phyloP scores from a whole-genome alignment of 139 green algal genomes.

The Prasinococcaceae sp. region DNA sequence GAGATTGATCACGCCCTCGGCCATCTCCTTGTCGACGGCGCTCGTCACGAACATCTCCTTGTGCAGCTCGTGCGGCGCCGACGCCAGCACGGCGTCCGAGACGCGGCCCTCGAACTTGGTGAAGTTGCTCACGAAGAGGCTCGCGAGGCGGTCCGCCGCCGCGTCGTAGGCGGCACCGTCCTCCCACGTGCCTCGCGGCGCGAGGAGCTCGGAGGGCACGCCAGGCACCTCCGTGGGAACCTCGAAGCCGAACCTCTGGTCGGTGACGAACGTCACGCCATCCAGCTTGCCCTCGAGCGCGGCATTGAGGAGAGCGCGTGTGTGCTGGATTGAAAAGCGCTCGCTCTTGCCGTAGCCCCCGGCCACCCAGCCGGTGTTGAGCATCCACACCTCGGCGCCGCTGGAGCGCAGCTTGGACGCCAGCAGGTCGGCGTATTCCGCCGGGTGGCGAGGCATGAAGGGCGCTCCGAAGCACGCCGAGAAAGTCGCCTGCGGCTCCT shows the following conservation, averaged over 20 bases:
- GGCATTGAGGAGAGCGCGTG: slow-evolving; percentile 85
- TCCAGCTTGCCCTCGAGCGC: slow-evolving; percentile 75
- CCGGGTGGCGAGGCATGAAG: slow-evolving; percentile 68
- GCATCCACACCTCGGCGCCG: slow-evolving; percentile 58
- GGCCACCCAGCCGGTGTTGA: slow-evolving; percentile 76
- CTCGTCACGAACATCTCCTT: too few species aligned
- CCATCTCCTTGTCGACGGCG: too few species aligned
- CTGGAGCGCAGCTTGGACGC: slow-evolving; percentile 71
- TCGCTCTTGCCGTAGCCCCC: slow-evolving; percentile 63
- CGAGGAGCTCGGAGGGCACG: slow-evolving; percentile 61
- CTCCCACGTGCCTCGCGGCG: slow-evolving; percentile 33
- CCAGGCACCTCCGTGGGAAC: slow-evolving; percentile 37
- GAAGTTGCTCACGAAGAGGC: slow-evolving; percentile 22
- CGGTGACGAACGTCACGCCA: slow-evolving; percentile 27
- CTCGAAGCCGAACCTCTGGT: slow-evolving; percentile 71
- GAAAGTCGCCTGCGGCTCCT: slow-evolving; percentile 77
- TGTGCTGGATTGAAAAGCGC: slow-evolving; percentile 81
- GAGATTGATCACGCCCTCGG: too few species aligned
- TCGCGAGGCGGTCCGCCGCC: slow-evolving; percentile 12
- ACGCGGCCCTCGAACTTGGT: slow-evolving; percentile 8
- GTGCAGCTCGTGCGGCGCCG: too few species aligned
- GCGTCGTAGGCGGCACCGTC: slow-evolving; percentile 14
- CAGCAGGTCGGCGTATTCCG: slow-evolving; percentile 79
- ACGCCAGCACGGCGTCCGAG: too few species aligned
- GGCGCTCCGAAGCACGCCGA: slow-evolving; percentile 27